Conservation (phyloP, 768 basidiomycete genomes). For the Agrocybe pediades region DNA sequence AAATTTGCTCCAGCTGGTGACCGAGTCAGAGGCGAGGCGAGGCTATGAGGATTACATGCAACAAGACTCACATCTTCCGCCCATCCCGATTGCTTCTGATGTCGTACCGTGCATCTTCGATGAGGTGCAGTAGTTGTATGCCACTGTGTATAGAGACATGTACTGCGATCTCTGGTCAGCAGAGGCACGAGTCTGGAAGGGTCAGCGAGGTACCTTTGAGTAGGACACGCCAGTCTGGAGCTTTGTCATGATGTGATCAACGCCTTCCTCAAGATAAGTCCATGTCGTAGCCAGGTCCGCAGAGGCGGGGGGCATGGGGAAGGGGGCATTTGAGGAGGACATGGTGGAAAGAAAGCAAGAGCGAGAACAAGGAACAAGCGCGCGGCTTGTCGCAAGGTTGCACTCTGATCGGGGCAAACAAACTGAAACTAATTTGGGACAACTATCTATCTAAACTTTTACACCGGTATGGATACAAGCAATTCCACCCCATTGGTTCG, state of each 20-base stretch:
- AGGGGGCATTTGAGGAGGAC: constrained; percentile 31
- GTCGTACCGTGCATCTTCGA: constrained; percentile 67
- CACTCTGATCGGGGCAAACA: constrained; percentile 33
- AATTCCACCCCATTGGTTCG: constrained; percentile 85
- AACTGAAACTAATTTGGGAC: constrained; percentile 21
- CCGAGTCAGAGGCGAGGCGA: constrained; percentile 40
- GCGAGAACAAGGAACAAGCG: constrained; percentile 10
- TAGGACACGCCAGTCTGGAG: constrained; percentile 87
- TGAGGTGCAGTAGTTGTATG: constrained; percentile 97
- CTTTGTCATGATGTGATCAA: constrained; percentile 93
- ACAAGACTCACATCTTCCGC: constrained; percentile 64
- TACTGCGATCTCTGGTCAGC: constrained; percentile 46
- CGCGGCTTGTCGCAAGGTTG: constrained; percentile 5
- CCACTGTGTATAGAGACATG: constrained; percentile 89
- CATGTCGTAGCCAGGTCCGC: constrained; percentile 86
- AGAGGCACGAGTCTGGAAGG: constrained; percentile 3
- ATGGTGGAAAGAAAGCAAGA: constrained; percentile 32
- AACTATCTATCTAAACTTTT: constrained; percentile 52
- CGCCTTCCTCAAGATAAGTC: constrained; percentile 84
- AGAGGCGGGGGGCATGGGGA: constrained; percentile 63
- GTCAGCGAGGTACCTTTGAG: constrained; percentile 48
- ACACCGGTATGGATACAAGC: constrained; percentile 85
- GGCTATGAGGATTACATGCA: neutral
- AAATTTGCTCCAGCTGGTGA: constrained; percentile 82
- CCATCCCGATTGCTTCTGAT: constrained; percentile 49